These are phyloP conservation scores for Wallacemonas sp. DNA, from an alignment of 208 protist genomes.

Conservation along the genomic window DNA sequence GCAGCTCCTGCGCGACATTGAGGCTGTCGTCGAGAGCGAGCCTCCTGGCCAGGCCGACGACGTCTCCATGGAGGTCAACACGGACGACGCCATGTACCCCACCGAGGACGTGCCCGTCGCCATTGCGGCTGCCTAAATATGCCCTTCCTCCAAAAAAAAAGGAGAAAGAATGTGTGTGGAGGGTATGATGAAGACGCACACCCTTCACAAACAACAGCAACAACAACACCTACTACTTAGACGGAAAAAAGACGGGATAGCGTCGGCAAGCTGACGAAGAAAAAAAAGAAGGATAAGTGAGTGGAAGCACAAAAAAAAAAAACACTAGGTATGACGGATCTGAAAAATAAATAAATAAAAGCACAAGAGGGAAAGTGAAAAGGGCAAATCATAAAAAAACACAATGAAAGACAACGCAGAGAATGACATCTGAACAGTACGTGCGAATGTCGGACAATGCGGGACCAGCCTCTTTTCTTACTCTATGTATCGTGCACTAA, in stretches of 20 bases:
- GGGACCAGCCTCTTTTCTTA: too few relatives aligned
- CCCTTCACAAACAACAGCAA: too few relatives aligned
- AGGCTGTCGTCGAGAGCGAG: conserved; percentile 1
- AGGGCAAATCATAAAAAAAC: conserved; percentile 3
- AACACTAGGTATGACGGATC: not conserved
- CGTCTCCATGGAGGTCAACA: conserved; percentile 1
- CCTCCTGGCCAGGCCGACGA: not conserved
- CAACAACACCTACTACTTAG: too few relatives aligned
- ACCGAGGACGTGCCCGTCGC: not conserved
- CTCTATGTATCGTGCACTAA: too few relatives aligned
- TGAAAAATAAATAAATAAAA: not conserved
- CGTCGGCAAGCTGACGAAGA: not conserved
- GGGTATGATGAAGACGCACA: too few relatives aligned
- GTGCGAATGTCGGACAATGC: too few relatives aligned
- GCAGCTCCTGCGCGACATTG: not conserved
- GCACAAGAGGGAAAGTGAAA: not conserved
- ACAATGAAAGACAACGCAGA: too few relatives aligned
- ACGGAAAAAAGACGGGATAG: not conserved
- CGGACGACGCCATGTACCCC: conserved; percentile 1
- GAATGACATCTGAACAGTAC: too few relatives aligned
- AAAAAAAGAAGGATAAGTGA: not conserved
- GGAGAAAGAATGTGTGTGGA: too few relatives aligned
- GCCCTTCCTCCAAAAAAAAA: conserved; percentile 6
- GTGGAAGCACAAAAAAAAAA: not conserved
- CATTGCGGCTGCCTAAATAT: too few relatives aligned